Base-by-base conservation (phyloP, 2,329 filamentous ascomycete species). In the Pochonia chlamydosporia region DNA sequence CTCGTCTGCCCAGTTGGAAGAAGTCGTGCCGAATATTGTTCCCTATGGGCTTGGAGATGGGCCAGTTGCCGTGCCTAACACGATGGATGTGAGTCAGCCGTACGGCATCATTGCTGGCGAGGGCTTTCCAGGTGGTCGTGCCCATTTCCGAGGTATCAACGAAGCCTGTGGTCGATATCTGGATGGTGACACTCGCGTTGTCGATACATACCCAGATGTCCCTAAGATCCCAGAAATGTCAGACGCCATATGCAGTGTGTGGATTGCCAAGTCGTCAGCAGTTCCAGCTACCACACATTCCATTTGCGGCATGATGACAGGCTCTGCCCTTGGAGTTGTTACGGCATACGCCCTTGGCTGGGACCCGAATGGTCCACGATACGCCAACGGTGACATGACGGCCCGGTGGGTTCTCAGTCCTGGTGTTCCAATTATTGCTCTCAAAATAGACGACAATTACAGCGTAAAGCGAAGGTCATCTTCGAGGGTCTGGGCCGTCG, bases 391-490 rank as follows among this genome's bases (percentile, higher is more conserved):
- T 4, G 86, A 95, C 58, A 77, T 93, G 54, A 95, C 89, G 33
- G 87, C 88, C 28, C 87, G 86, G 55, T 97, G 92, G 92, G 83
- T 89, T 9, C 73, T 97, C 11, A 90, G 89, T 59, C 93, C 93
- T 3, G 93, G 93, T 35, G 90, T 97, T 3, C 93, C 93, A 0
- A 93, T 99, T 51, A 78, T 96, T 46, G 80, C 82, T 1, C 81
- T 99, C 50, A 81, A 81, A 39, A 79, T 96, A 6, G 93, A 99
- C 58, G 90, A 96, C 24, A 81, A 81, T 44, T 93, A 90, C 64
- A 91, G 78, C 42, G 65, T 76, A 23, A 84, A 82, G 56, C 83
- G 91, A 25, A 84, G 84, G 60, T 71, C 78, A 4, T 73, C 83
- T 43, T 79, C 81, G 11, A 83, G 91, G 24, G 79, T 93, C 11